phyloP scores from a whole-genome alignment of 176 grass and related monocot species.

The Zea luxurians region DNA sequence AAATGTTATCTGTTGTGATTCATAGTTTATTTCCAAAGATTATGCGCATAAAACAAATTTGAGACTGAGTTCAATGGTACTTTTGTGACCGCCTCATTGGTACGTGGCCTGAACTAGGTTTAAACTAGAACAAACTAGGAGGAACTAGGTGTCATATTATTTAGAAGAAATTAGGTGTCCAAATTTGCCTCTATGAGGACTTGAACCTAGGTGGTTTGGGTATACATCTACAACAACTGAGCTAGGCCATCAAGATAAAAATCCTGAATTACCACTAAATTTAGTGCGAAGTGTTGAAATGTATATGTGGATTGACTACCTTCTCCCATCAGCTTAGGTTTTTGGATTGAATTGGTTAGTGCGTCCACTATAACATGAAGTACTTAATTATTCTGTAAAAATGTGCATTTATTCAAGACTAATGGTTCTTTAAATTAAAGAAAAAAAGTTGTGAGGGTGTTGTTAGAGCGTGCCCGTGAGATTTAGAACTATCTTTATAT shows the following conservation, averaged over 20 bases:
- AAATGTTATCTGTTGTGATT: conserved; percentile 30
- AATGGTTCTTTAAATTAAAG: background rate
- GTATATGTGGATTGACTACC: too few relatives aligned
- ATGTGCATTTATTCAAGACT: background rate
- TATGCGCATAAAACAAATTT: conserved; percentile 9
- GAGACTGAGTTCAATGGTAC: background rate
- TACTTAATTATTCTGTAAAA: conserved; percentile 18
- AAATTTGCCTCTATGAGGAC: background rate
- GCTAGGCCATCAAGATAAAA: background rate
- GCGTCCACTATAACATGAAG: too few relatives aligned
- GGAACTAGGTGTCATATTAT: background rate
- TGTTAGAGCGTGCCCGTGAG: background rate
- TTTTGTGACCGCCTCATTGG: background rate
- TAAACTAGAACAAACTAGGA: background rate
- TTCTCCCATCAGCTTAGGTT: too few relatives aligned
- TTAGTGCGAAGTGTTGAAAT: background rate
- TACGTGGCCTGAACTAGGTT: background rate
- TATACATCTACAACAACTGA: background rate
- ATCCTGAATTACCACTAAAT: background rate
- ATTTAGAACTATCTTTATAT: background rate
- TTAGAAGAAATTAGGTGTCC: background rate
- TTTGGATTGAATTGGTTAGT: too few relatives aligned
- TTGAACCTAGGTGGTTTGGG: background rate
- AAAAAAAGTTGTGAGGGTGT: background rate
- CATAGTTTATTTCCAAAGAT: background rate